phyloP scores from a whole-genome alignment of 2,329 filamentous ascomycete species.

The Arthrobotrys sphaeroides region DNA sequence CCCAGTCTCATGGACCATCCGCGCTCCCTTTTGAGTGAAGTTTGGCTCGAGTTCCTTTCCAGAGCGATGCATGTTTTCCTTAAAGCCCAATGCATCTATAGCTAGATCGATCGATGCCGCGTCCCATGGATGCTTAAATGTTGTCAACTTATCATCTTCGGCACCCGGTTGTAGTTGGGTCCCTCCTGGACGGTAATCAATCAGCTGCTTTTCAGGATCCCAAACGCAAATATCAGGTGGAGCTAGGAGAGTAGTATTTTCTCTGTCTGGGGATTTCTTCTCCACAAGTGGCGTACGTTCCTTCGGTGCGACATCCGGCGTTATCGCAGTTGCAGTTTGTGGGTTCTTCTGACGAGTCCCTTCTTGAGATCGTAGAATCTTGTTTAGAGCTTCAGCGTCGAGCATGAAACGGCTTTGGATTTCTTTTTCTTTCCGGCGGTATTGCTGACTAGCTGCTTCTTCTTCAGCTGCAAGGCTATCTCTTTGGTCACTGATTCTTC shows the following conservation, averaged over 20 bases:
- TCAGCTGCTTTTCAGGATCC: conserved; percentile 19
- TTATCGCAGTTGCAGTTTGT: neutral
- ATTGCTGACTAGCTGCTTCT: conserved; percentile 4
- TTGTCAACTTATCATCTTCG: neutral
- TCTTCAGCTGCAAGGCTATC: conserved; percentile 16
- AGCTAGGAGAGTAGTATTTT: no score
- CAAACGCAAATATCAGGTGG: conserved; percentile 38
- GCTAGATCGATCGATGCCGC: conserved; percentile 6
- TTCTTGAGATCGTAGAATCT: neutral
- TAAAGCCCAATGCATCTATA: neutral
- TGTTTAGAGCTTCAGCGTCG: conserved; percentile 1
- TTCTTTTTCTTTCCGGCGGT: conserved; percentile 6
- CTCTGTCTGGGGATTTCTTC: neutral
- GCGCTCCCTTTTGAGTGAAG: neutral
- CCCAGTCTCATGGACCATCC: neutral
- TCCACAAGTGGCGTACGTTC: no score
- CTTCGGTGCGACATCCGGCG: no score
- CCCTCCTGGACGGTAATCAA: conserved; percentile 21
- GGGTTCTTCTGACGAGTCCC: neutral
- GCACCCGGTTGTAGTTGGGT: neutral
- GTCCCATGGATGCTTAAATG: conserved; percentile 22
- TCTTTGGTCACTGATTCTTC: conserved; percentile 10
- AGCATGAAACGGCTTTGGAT: conserved; percentile 31
- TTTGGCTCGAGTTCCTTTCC: neutral
- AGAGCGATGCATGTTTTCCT: neutral